These are phyloP conservation scores for Colletotrichum sansevieriae DNA, from an alignment of 2,329 filamentous ascomycete species.

Conservation along the genomic window DNA sequence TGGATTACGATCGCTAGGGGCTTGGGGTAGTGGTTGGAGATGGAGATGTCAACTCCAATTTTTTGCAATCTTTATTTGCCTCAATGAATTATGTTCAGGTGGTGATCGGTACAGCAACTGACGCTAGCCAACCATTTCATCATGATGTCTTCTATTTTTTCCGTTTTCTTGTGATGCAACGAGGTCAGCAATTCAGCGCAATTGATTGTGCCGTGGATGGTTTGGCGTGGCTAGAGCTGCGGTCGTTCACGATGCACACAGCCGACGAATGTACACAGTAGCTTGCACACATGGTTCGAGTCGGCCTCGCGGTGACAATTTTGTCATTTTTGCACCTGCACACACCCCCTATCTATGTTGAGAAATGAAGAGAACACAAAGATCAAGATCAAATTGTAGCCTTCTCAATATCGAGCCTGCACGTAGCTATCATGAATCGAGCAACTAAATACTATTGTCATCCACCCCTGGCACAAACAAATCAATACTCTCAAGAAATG, in stretches of 20 bases:
- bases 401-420: slow-evolving; percentile 32
- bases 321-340: neutral
- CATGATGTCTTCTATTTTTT: too few relatives aligned
- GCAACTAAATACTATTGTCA: slow-evolving; percentile 20
- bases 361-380: neutral
- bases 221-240: neutral
- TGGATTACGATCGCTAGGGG: slow-evolving; percentile 76
- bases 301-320: neutral
- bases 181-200: too few relatives aligned
- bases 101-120: too few relatives aligned
- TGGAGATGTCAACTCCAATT: slow-evolving; percentile 65
- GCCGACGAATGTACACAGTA: slow-evolving; percentile 1
- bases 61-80: slow-evolving; percentile 51
- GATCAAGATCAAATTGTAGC: neutral
- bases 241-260: slow-evolving; percentile 4
- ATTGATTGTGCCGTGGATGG: neutral
- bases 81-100: too few relatives aligned
- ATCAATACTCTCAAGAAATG: neutral
- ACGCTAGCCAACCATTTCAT: too few relatives aligned
- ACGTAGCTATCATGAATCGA: slow-evolving; percentile 23
- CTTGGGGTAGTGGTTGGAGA: slow-evolving; percentile 68
- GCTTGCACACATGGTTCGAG: slow-evolving; percentile 28
- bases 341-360: too few relatives aligned
- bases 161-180: too few relatives aligned
- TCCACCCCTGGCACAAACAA: slow-evolving; percentile 8